These are phyloP conservation scores for Harringtonia aguacate DNA, from an alignment of 2,329 filamentous ascomycete species.

Conservation along the genomic window DNA sequence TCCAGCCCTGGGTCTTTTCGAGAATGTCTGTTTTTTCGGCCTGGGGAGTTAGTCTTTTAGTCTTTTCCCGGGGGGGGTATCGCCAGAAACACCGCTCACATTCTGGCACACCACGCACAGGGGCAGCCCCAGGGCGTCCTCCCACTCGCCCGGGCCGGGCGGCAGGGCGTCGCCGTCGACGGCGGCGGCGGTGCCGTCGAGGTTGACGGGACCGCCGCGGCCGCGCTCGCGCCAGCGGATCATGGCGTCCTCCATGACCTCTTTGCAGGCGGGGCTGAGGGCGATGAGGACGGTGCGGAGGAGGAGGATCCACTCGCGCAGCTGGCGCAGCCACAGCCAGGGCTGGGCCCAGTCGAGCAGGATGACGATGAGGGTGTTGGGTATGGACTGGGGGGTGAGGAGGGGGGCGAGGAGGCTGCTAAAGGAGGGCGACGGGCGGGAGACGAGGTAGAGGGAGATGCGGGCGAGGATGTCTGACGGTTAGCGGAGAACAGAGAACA, in stretches of 20 bases:
- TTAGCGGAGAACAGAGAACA: not conserved
- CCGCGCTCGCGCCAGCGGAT: slow-evolving; percentile 67
- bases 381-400: slow-evolving; percentile 71
- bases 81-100: slow-evolving; percentile 35
- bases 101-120: slow-evolving; percentile 95
- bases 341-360: slow-evolving; percentile 94
- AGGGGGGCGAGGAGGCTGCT: slow-evolving; percentile 74
- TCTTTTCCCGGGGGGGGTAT: slow-evolving; percentile 5
- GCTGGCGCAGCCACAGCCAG: slow-evolving; percentile 81
- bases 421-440: slow-evolving; percentile 75
- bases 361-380: slow-evolving; percentile 79
- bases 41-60: slow-evolving; percentile 32
- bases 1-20: slow-evolving; percentile 86
- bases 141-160: slow-evolving; percentile 83
- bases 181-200: slow-evolving; percentile 49
- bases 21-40: slow-evolving; percentile 82
- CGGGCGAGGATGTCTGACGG: slow-evolving; percentile 74
- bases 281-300: slow-evolving; percentile 66
- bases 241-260: slow-evolving; percentile 81
- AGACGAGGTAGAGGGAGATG: slow-evolving; percentile 79
- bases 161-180: slow-evolving; percentile 60
- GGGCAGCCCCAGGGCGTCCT: slow-evolving; percentile 76
- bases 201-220: slow-evolving; percentile 49
- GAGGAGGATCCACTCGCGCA: slow-evolving; percentile 82
- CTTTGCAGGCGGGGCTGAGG: slow-evolving; percentile 65